Percentiles rank a stretch among this genome's conserved stretches.
These are phyloP conservation scores for Aethionema arabicum DNA, from an alignment of 345 rosid genomes.

Conservation along the genomic window DNA sequence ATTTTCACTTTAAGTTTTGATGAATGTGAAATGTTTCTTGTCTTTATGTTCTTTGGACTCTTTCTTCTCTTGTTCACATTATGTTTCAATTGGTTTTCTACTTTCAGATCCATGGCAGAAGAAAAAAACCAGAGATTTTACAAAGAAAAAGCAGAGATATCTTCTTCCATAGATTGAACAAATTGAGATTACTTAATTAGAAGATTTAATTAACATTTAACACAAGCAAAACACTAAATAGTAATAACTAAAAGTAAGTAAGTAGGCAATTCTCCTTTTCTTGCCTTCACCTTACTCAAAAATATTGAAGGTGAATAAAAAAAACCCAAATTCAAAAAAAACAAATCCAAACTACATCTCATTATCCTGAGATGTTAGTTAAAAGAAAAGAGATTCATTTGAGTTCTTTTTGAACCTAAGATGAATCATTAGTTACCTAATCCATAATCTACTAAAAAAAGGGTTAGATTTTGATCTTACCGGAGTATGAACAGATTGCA, in stretches of 20 bases:
- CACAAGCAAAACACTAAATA: conserved; percentile 15
- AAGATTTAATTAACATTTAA: conserved; percentile 13
- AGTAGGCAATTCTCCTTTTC: conserved; percentile 43
- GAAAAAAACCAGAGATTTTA: conserved; percentile 5
- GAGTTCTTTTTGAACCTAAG: conserved; percentile 26
- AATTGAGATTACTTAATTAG: conserved; percentile 31
- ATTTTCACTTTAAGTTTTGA: conserved; percentile 29
- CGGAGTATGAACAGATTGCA: conserved; percentile 37
- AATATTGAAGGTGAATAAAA: conserved; percentile 37
- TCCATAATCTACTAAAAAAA: conserved; percentile 27
- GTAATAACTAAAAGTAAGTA: conserved; percentile 16
- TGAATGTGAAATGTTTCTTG: conserved; percentile 24
- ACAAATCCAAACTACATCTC: conserved; percentile 33
- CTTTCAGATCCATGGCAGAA: conserved; percentile 21
- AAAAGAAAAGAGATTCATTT: conserved; percentile 22
- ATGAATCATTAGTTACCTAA: conserved; percentile 30
- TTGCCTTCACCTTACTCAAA: conserved; percentile 43
- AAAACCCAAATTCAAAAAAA: conserved; percentile 26
- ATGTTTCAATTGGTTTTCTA: conserved; percentile 25
- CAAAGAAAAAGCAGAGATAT: background rate
- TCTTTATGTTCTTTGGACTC: conserved; percentile 29
- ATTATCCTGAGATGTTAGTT: conserved; percentile 20
- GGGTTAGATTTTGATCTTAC: conserved; percentile 34
- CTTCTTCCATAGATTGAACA: conserved; percentile 27
- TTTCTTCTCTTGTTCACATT: conserved; percentile 35